Evolutionary conservation across 371 early-diverging fungal species (phyloP), one percentile per base, ranked within the genome.

Genomic region (Catenaria anguillulae): DNA sequence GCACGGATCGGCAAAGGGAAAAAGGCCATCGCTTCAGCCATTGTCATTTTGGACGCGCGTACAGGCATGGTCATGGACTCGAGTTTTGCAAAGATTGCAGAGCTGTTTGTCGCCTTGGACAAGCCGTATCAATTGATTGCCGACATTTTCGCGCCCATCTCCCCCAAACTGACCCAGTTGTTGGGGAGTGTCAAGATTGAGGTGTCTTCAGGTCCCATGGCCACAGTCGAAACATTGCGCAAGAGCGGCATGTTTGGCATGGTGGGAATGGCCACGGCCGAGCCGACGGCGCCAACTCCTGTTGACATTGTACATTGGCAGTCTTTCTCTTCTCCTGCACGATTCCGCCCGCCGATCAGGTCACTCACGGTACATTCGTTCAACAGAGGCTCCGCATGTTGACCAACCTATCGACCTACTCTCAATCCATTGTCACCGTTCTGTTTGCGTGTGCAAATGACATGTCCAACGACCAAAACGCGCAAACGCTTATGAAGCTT

Each of bases 371-470:
- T 43, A 2, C 4, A 15, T 31, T 1, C 0, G 4, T 2, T 8
- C 0, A 1, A 6, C 23, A 50, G 52, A 26, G 52, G 12, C 29
- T 50, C 15, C 52, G 52, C 52, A 26, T 50, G 15, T 29, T 50
- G 4, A 29, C 52, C 13, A 26, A 29, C 31, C 15, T 50, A 31
- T 24, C 52, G 26, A 8, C 23, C 15, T 42, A 58, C 36, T n/a
- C 58, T 24, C 40, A 36, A 12, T 19, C 21, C 58, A 21, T 58
- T 1, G 17, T 58, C 58, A 40, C 43, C 13, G 37, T 36, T 13
- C 10, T 58, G 17, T 42, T 58, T 58, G 42, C 58, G 24, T 58
- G 58, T 24, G 26, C 58, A 15, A 13, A 10, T 10, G 58, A 58
- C 26, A 13, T 58, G 29, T 1, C 17, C 1, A 58, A 35, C 36